Conservation (phyloP, 306 rosid species). For the Prunus mira region DNA sequence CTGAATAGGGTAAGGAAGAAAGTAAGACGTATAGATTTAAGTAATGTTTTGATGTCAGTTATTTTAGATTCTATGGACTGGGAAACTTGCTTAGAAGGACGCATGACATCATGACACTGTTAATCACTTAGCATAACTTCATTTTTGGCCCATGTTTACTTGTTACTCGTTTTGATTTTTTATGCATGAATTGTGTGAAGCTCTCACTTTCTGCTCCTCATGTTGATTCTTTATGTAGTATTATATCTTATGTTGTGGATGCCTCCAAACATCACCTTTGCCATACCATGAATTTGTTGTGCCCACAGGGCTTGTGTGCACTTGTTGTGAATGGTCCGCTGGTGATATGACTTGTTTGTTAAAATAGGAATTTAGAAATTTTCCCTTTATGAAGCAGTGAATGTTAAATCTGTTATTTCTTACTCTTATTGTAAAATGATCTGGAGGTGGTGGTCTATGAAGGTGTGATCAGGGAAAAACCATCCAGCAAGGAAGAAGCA, state of each 20-base stretch:
- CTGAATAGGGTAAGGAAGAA: not conserved
- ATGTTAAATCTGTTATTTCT: conserved; percentile 30
- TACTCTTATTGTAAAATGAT: conserved; percentile 49
- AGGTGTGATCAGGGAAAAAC: conserved; percentile 90
- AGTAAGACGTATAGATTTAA: not conserved
- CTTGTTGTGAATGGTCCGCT: conserved; percentile 42
- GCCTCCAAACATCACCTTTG: not conserved
- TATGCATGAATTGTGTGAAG: not conserved
- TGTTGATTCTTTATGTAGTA: not conserved
- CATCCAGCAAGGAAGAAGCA: conserved; percentile 89
- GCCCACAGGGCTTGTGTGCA: conserved; percentile 7
- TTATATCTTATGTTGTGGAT: not conserved
- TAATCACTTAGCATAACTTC: not conserved
- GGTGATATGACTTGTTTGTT: conserved; percentile 44
- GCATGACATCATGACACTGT: not conserved
- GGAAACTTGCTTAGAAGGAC: not conserved
- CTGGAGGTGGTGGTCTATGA: conserved; percentile 98
- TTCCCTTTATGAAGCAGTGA: not conserved
- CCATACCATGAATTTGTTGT: not conserved
- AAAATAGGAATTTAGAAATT: conserved; percentile 12
- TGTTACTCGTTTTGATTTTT: not conserved
- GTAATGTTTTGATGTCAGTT: not conserved
- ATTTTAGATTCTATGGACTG: not conserved
- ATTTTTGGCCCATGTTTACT: not conserved
- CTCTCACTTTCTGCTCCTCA: not conserved